Evolutionary conservation across 768 basidiomycete genomes (phyloP).

Genomic region (Galerina sulciceps): DNA sequence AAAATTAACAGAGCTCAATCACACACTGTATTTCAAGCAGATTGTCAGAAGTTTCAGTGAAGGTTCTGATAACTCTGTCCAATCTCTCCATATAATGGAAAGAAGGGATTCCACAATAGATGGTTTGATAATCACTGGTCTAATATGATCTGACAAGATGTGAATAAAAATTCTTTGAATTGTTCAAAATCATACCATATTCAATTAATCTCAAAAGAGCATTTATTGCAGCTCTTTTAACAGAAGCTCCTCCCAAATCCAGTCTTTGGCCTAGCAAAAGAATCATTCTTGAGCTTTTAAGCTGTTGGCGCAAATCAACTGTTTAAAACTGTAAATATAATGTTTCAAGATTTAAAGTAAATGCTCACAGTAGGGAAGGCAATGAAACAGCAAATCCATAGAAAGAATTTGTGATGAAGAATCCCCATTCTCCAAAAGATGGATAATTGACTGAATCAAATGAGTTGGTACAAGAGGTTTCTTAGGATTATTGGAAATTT

Average conservation of each 20-base stretch:
- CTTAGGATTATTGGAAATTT: not conserved
- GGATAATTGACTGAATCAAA: slow-evolving; percentile 1
- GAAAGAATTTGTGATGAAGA: slow-evolving; percentile 3
- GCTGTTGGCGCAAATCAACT: slow-evolving; percentile 8
- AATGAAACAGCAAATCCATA: not conserved
- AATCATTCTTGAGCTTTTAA: slow-evolving; percentile 1
- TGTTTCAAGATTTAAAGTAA: not conserved
- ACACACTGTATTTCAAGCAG: slow-evolving; percentile 7
- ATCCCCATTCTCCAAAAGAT: not conserved
- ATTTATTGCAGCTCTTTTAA: slow-evolving; percentile 6
- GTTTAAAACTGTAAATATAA: not conserved
- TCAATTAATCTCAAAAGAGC: slow-evolving; percentile 1
- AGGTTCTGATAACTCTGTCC: slow-evolving; percentile 2
- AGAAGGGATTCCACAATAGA: not conserved
- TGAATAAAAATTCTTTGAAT: not conserved
- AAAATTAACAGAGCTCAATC: not conserved
- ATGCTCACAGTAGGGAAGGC: slow-evolving; percentile 4
- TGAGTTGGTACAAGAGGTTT: not conserved
- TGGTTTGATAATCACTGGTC: not conserved
- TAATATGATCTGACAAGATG: slow-evolving; percentile 4
- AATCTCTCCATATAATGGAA: slow-evolving; percentile 6
- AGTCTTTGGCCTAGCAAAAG: not conserved
- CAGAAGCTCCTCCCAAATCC: not conserved
- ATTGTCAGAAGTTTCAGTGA: slow-evolving; percentile 1
- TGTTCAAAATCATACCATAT: not conserved